phyloP scores from a whole-genome alignment of 2,329 filamentous ascomycete genomes.

The Diatrype stigma region DNA sequence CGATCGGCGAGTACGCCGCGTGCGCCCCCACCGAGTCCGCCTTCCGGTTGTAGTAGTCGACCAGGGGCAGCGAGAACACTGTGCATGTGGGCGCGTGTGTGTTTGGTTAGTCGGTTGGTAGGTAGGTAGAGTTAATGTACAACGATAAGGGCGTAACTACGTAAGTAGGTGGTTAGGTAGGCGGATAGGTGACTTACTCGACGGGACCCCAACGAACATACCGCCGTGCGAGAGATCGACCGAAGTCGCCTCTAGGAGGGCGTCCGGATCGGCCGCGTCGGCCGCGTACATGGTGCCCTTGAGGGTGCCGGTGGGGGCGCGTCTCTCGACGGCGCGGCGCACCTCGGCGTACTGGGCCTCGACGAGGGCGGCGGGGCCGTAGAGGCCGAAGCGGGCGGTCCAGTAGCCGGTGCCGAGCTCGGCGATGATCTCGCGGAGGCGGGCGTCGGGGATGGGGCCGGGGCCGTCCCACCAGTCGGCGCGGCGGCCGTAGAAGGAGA shows the following conservation, averaged over 20 bases:
- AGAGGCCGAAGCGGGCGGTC: conserved; percentile 42
- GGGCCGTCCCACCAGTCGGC: conserved; percentile 39
- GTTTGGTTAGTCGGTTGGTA: no score
- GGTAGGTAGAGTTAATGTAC: no score
- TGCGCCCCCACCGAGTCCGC: conserved; percentile 29
- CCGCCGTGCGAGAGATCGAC: conserved; percentile 29
- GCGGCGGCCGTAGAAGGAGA: conserved; percentile 37
- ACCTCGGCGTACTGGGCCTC: conserved; percentile 41
- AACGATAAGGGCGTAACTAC: no score
- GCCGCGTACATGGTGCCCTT: conserved; percentile 34
- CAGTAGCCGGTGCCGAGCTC: conserved; percentile 39
- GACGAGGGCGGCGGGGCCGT: conserved; percentile 36
- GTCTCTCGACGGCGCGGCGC: conserved; percentile 27
- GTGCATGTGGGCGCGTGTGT: no score
- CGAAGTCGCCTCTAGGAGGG: conserved; percentile 32
- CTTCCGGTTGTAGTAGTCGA: conserved; percentile 30
- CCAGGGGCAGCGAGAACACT: conserved; percentile 34
- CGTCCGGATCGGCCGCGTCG: conserved; percentile 28
- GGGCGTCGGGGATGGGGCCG: conserved; percentile 41
- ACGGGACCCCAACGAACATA: conserved; percentile 32
- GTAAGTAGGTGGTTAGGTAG: no score
- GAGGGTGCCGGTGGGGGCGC: conserved; percentile 34
- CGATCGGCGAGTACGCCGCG: conserved; percentile 33
- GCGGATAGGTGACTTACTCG: no score
- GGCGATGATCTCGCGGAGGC: conserved; percentile 37